Evolutionary conservation across 176 grass and related monocot genomes (phyloP), one percentile per base, ranked within the genome.

Genomic region (Olyra latifolia): DNA sequence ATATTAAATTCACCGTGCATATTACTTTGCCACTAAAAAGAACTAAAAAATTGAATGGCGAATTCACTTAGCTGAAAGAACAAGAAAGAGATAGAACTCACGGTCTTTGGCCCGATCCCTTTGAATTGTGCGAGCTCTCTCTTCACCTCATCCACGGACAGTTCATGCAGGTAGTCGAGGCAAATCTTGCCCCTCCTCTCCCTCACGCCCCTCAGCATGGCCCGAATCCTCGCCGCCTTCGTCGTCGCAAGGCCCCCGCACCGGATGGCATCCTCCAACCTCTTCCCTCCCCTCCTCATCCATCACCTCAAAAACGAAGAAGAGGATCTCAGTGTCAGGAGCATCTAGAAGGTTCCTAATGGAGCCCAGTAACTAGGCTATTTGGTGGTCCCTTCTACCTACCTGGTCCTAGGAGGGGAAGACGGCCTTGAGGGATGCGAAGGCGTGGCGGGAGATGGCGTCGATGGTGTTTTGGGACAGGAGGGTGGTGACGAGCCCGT

Each of bases 381-480:
- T n/a, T 0, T 23, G 46, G 2, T 14, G 2, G 4, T 57, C 52
- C 0, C 10, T 32, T 38, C 10, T 56, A 32, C 27, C 32, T 83
- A 92, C 94, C 66, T 89, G 88, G 86, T 89, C 76, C 93, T 90
- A 95, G 30, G 90, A 79, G 25, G 86, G 88, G 83, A 99, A 93
- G 0, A 82, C 74, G 41, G 78, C 72, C 76, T 95, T 99, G 75
- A 99, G 93, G 44, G 88, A 87, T 28, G 76, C 74, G 64, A 95
- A 99, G 3, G 96, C 92, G 71, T 78, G 84, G 74, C 87, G 83
- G 16, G 93, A 95, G 89, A 93, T 93, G 66, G 79, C 83, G 14
- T 99, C 96, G 6, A 88, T 99, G 39, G 96, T 91, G 82, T 99
- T 99, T 79, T 99, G 96, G 1, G 92, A 99, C 39, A 93, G 89